Base-by-base conservation (phyloP, 2,329 filamentous ascomycete genomes). In the Fusarium proliferatum region DNA sequence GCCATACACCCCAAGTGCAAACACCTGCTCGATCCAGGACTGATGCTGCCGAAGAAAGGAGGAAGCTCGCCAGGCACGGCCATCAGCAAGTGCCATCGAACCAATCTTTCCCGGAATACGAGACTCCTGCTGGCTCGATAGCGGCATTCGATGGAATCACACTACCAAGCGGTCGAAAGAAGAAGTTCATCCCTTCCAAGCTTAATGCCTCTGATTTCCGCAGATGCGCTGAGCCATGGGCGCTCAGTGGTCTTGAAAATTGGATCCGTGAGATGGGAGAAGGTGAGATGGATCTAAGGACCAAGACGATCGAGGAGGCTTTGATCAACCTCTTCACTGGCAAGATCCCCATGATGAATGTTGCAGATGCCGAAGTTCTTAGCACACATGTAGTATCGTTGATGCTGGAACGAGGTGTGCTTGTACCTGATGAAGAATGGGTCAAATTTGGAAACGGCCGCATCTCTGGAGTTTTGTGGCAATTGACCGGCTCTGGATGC, bases 331-430 rank as follows among this genome's bases (percentile, higher is more conserved):
- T 99, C 11, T 98, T 99, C 81, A 97, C 94, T 4, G 90, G 94
- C 83, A 98, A 98, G 82, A 95, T 99, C 2, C 95, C 96, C 1
- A 99, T 95, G 1, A 98, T 99, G 94, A 98, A 99, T 77, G 96
- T 96, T 46, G 95, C 96, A 10, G 97, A 99, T 85, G 96, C 96
- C 1, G 96, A 99, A 81, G 92, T 92, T 2, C 86, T 99, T 58
- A 94, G 94, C 70, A 89, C 90, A 66, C 90, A 90, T 45, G 93
- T 97, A 1, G 91, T 97, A 5, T 86, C 90, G 61, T 89, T 92
- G 52, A 96, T 99, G 94, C 89, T 96, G 73, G 88, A 89, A 30
- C 90, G 92, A 13, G 92, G 91, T 43, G 94, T 94, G 16, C 85
- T 99, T 38, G 86, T 97, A 9, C 91, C 92, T 19, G 96, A 98